phyloP scores from a whole-genome alignment of 345 rosid genomes.

The Lepidium aucheri region DNA sequence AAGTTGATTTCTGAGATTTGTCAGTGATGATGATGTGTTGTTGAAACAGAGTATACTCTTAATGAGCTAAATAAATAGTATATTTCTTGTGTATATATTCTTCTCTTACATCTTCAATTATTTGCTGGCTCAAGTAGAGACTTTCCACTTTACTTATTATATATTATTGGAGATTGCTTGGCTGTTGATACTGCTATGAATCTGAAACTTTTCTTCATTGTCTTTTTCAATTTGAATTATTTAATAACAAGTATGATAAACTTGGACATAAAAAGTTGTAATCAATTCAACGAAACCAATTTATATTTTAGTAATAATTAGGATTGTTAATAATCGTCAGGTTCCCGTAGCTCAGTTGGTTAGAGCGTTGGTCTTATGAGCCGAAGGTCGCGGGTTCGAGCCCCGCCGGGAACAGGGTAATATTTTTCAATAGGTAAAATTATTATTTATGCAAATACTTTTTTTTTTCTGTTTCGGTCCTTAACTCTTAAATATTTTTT shows the following conservation, averaged over 20 bases:
- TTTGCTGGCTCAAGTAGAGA: neutral
- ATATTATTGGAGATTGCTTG: no score
- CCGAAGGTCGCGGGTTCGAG: conserved; percentile 84
- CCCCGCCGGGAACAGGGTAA: neutral
- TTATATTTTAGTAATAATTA: no score
- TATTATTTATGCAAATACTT: neutral
- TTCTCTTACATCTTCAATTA: neutral
- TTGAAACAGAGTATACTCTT: neutral
- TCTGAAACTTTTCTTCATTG: neutral
- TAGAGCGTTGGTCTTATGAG: conserved; percentile 99
- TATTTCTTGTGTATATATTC: neutral
- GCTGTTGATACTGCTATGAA: neutral
- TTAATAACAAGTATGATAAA: no score
- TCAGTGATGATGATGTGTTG: conserved; percentile 1
- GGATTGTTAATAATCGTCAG: no score
- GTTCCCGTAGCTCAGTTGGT: conserved; percentile 99
- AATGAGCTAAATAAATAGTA: neutral
- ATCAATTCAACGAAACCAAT: no score
- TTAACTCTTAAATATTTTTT: neutral
- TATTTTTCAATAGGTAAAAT: neutral
- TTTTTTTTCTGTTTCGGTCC: neutral
- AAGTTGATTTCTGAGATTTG: conserved; percentile 1
- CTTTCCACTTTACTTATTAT: neutral
- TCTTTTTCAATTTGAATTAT: no score
- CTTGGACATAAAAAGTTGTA: no score